phyloP scores from a whole-genome alignment of 495 filamentous ascomycete genomes.

The Apiosordaria backusii region DNA sequence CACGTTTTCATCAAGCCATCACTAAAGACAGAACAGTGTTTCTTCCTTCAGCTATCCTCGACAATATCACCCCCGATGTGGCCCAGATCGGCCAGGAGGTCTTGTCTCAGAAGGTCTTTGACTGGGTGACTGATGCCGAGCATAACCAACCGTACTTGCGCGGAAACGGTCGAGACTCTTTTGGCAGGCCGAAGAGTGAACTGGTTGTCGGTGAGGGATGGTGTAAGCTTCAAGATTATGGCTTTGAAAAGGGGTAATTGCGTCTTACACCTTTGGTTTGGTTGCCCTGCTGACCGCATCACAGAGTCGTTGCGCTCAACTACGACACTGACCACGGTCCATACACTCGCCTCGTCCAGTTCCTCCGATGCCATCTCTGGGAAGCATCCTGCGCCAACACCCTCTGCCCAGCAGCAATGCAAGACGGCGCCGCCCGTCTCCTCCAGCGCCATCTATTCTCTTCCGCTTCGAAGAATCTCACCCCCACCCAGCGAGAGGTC shows the following conservation, averaged over 20 bases:
- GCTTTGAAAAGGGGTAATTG: conserved; percentile 28
- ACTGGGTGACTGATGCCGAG: conserved; percentile 57
- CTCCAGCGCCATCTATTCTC: conserved; percentile 50
- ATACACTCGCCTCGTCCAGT: conserved; percentile 53
- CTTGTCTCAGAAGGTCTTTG: conserved; percentile 43
- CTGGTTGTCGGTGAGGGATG: conserved; percentile 57
- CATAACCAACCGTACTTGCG: conserved; percentile 52
- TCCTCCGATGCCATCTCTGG: conserved; percentile 60
- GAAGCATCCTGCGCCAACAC: conserved; percentile 58
- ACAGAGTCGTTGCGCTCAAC: conserved; percentile 42
- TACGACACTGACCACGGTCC: conserved; percentile 47
- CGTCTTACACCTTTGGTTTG: background rate
- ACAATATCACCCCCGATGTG: conserved; percentile 38
- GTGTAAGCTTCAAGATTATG: conserved; percentile 52
- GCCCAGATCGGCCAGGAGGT: conserved; percentile 44
- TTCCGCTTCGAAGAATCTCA: conserved; percentile 12
- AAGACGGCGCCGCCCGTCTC: conserved; percentile 64
- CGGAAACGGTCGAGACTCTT: conserved; percentile 46
- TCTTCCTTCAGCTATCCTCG: conserved; percentile 37
- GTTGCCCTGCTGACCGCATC: conserved; percentile 40
- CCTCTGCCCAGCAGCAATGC: conserved; percentile 67
- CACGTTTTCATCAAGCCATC: background rate
- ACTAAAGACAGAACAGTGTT: conserved; percentile 37
- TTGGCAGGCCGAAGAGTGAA: conserved; percentile 45
- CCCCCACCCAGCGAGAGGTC: conserved; percentile 30